Base-by-base conservation (phyloP, 83 land plant species). In the Picea engelmannii region DNA sequence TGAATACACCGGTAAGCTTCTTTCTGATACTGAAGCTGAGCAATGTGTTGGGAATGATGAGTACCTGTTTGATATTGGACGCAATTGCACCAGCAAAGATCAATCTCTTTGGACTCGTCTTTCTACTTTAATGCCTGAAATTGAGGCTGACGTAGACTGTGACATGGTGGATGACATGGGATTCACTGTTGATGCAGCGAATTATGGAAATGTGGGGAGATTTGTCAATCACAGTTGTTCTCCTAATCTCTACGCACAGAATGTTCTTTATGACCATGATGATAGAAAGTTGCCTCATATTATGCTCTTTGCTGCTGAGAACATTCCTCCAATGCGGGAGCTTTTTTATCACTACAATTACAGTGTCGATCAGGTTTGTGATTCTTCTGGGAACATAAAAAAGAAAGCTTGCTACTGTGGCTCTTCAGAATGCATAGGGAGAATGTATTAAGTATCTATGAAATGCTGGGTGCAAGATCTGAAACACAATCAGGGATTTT, bases 311-410 rank as follows among this genome's bases (percentile, higher is more conserved):
- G 90, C 87, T 16, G 81, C 60, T 66, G 73, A 82, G 31, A 82
- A 87, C 8, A 89, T 89, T 49, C 60, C 78, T 60, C 80, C 83
- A 2, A 86, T 89, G 87, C 84, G 87, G 69, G 99, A 96, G 87
- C 85, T 96, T 52, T 87, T 89, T 38, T 96, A 96, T 76, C 90
- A 96, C 78, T 93, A 93, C 83, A 93, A 93, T 49, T 93, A 90
- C 42, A 70, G 63, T 13, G 63, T 93, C 18, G 93, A 82, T 78
- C 86, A 90, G 24, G 95, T 96, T 80, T 81, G 65, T 66, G 97
- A 92, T 82, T 76, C 85, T 0, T 27, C 87, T 80, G 98, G 98
- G 6, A 87, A 89, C 24, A 83, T 93, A 5, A 94, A 90, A 84
- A 87, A 69, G 63, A 91, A 92, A 84, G 62, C 76, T 63, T 96